Base-by-base conservation (phyloP, 2,329 filamentous ascomycete genomes). In the Ophiostoma pallidulum region DNA sequence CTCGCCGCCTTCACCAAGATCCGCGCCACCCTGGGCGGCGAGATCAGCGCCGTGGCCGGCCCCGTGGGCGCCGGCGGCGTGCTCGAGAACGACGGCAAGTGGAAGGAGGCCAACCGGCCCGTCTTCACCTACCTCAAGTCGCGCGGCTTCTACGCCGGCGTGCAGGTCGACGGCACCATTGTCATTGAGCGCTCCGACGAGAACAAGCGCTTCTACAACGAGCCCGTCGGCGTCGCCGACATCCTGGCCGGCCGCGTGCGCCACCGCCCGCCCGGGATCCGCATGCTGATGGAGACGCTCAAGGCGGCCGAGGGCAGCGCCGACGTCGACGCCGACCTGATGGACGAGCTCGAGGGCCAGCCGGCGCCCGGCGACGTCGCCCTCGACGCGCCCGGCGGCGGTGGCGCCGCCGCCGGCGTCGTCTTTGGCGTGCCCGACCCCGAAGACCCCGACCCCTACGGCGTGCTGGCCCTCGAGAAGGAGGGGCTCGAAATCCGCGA, bases 101-200 rank as follows among this genome's bases (percentile, higher is more conserved):
- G 47, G 47, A 54, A 55, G 19, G 32, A 63, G 46, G 55, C 54
- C 13, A 54, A 64, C 48, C 64, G 64, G 56, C 71, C 72, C 3
- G 71, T 74, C n/a, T 74, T 73, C 48, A 71, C 69, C 3, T 95
- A 95, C 62, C 78, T 95, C 66, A 95, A 94, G 68, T 90, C 84
- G 41, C 78, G 88, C 45, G 90, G 90, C 4, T 80, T 95, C 56
- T 95, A 94, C 59, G 89, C 86, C 1, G 88, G 88, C 26, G 77
- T 94, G 1, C 85, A 90, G 58, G 75, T 94, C 29, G 89, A 95
- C 59, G 90, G 90, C 20, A 94, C 88, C 0, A 77, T 94, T 9
- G 74, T 95, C 44, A 84, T 91, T 29, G 87, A 94, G 64, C 78
- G 89, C 42, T 82, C 78, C 13, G 87, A 92, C 51, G 90, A 91